Evolutionary conservation across 2,329 filamentous ascomycete species (phyloP).

Genomic region (Colletotrichum nymphaeae): DNA sequence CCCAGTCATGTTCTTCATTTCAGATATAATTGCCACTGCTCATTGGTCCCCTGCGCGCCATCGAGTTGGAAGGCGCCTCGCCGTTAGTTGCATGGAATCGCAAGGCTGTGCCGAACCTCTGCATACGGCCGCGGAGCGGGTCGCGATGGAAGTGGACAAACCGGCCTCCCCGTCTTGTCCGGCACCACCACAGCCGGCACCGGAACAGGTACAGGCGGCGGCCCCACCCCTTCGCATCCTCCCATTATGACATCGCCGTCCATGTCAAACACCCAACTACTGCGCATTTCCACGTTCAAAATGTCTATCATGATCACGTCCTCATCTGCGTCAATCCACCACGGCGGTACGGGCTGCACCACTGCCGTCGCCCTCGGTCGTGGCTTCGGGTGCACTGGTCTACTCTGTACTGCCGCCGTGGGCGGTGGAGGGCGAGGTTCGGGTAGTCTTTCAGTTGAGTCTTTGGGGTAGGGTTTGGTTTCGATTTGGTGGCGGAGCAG

Average conservation of each 20-base stretch:
- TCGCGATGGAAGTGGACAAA: no score
- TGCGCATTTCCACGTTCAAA: neutral
- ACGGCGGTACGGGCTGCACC: neutral
- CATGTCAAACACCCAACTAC: neutral
- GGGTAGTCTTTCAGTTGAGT: neutral
- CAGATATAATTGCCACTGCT: no score
- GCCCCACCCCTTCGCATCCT: neutral
- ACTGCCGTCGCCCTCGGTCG: neutral
- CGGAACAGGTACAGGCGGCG: accelerated
- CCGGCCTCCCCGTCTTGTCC: no score
- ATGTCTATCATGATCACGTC: neutral
- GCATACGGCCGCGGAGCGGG: no score
- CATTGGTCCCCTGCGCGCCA: no score
- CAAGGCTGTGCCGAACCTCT: no score
- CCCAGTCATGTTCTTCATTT: no score
- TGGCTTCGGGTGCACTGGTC: neutral
- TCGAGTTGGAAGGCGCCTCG: no score
- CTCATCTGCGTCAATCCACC: neutral
- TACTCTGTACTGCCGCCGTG: neutral
- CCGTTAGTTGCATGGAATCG: no score
- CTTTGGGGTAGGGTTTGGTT: neutral
- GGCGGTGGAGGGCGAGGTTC: neutral
- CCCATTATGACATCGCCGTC: neutral
- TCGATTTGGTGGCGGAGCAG: no score
- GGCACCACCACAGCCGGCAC: no score